Conservation (phyloP, 2,329 filamentous ascomycete genomes). For the Tolypocladium inflatum region DNA sequence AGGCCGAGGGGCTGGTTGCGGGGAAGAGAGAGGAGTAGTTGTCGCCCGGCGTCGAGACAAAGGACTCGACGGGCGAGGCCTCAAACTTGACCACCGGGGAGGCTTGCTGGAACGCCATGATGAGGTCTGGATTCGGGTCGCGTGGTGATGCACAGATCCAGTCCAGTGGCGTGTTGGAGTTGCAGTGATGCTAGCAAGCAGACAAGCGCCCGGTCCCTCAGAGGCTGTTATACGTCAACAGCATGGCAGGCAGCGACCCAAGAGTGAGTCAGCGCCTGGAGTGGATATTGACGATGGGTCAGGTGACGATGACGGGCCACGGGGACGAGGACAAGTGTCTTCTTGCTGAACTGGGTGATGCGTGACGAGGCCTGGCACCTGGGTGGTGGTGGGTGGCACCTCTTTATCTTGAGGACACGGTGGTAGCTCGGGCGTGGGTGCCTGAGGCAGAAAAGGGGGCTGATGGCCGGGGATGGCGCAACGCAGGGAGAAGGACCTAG, state of each 20-base stretch:
- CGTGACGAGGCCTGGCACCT: not conserved
- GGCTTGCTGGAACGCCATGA: constrained; percentile 29
- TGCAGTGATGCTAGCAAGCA: constrained; percentile 2
- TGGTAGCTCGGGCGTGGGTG: constrained; percentile 7
- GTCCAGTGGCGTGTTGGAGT: not conserved
- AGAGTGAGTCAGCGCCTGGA: constrained; percentile 10
- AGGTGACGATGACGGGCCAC: constrained; percentile 4
- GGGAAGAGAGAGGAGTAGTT: constrained; percentile 39
- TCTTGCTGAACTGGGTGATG: constrained; percentile 3
- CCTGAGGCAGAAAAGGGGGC: constrained; percentile 11
- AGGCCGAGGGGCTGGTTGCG: constrained; percentile 16
- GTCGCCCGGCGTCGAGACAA: constrained; percentile 40
- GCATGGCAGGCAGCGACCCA: constrained; percentile 14
- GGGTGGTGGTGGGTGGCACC: constrained; percentile 12
- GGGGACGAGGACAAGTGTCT: constrained; percentile 19
- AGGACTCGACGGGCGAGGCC: constrained; percentile 43
- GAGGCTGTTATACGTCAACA: constrained; percentile 5
- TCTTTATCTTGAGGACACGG: constrained; percentile 26
- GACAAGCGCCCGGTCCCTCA: constrained; percentile 7
- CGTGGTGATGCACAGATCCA: constrained; percentile 3
- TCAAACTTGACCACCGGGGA: constrained; percentile 42
- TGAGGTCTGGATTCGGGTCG: constrained; percentile 8
- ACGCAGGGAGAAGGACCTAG: not conserved
- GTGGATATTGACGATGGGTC: constrained; percentile 11
- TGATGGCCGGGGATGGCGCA: not conserved